phyloP scores from a whole-genome alignment of 306 rosid genomes.

The Hippophae tibetana region DNA sequence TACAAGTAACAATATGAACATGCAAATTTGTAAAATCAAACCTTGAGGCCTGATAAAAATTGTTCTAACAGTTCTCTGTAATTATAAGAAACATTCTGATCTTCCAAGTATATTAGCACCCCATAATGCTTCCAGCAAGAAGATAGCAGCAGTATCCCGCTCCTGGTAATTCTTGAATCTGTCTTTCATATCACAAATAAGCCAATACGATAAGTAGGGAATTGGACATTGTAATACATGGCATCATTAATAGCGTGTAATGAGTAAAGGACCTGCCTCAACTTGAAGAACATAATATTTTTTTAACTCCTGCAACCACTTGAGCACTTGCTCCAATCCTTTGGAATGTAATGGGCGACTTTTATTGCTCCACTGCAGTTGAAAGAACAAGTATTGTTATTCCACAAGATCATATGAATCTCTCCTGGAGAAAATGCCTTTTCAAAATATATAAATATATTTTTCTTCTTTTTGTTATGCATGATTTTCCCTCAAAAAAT shows the following conservation, averaged over 20 bases:
- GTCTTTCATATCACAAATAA: conserved; percentile 38
- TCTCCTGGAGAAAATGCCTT: background rate
- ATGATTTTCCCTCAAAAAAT: no score
- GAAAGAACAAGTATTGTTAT: conserved; percentile 15
- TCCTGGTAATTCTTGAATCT: conserved; percentile 48
- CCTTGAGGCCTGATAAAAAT: conserved; percentile 86
- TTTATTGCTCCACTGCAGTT: conserved; percentile 76
- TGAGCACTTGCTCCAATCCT: conserved; percentile 81
- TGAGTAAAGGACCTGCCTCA: conserved; percentile 71
- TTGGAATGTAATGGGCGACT: conserved; percentile 67
- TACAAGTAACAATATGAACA: background rate
- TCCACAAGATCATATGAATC: conserved; percentile 7
- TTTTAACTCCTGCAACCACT: conserved; percentile 74
- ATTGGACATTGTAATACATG: conserved; percentile 15
- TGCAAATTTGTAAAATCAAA: conserved; percentile 13
- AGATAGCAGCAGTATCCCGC: conserved; percentile 62
- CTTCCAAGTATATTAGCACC: conserved; percentile 66
- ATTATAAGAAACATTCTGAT: conserved; percentile 40
- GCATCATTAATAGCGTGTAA: conserved; percentile 16
- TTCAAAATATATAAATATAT: no score
- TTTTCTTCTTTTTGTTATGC: no score
- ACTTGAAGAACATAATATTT: conserved; percentile 37
- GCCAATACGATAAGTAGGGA: conserved; percentile 21
- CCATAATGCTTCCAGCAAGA: conserved; percentile 99
- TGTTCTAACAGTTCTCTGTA: conserved; percentile 74